phyloP scores from a whole-genome alignment of 75 land plant species.

The Adiantum capillusveneris region DNA sequence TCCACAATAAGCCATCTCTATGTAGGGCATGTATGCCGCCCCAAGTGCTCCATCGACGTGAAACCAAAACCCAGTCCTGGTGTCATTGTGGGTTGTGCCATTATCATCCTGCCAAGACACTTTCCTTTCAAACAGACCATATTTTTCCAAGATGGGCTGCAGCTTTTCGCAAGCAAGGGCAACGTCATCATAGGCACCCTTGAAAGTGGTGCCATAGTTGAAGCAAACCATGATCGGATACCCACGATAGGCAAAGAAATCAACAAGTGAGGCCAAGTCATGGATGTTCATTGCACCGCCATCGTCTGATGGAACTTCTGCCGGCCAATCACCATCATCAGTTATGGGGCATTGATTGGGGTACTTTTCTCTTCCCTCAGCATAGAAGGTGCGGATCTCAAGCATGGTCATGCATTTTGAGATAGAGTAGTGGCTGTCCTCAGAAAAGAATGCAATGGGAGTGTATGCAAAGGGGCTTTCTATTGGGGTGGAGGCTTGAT shows the following conservation, averaged over 20 bases:
- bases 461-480: neutral
- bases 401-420: slow-evolving; percentile 8
- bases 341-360: neutral
- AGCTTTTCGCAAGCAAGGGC: neutral
- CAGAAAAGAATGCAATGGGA: slow-evolving; percentile 8
- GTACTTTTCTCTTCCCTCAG: slow-evolving; percentile 8
- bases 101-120: neutral
- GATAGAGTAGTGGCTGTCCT: slow-evolving; percentile 8
- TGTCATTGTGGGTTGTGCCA: neutral
- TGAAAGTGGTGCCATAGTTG: slow-evolving; percentile 17
- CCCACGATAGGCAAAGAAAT: slow-evolving; percentile 7
- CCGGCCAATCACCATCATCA: slow-evolving; percentile 6
- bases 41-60: slow-evolving; percentile 14
- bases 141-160: slow-evolving; percentile 7
- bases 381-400: slow-evolving; percentile 2
- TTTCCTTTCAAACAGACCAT: slow-evolving; percentile 3
- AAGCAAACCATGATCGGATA: slow-evolving; percentile 8
- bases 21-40: slow-evolving; percentile 12
- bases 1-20: neutral
- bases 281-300: slow-evolving; percentile 6
- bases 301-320: slow-evolving; percentile 9
- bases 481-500: neutral
- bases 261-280: neutral
- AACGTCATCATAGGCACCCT: slow-evolving; percentile 12
- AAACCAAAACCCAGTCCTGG: slow-evolving; percentile 8